phyloP scores from a whole-genome alignment of 2,329 filamentous ascomycete species.

The Pseudogymnoascus sp. region DNA sequence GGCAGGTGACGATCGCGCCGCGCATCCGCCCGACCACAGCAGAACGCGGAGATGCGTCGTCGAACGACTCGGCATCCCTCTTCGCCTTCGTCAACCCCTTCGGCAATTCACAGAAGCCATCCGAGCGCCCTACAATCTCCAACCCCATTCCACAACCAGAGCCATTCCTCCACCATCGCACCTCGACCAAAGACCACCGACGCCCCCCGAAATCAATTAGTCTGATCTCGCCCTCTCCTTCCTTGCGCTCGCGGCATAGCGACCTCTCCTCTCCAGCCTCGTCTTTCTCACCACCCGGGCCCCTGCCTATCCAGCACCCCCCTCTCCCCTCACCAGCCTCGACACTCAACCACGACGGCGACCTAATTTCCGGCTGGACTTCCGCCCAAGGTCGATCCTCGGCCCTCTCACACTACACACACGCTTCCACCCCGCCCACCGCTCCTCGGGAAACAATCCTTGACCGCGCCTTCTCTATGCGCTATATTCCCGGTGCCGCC shows the following conservation, averaged over 20 bases:
- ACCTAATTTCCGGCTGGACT: conserved; percentile 56
- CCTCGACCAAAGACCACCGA: conserved; percentile 40
- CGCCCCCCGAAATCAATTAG: conserved; percentile 37
- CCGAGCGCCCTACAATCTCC: conserved; percentile 9
- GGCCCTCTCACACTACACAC: conserved; percentile 40
- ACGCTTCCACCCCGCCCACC: conserved; percentile 39
- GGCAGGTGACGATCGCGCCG: conserved; percentile 41
- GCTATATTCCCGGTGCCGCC: conserved; percentile 55
- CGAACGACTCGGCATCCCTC: conserved; percentile 2
- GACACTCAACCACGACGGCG: conserved; percentile 46
- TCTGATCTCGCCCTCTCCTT: conserved; percentile 51
- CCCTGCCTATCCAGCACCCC: conserved; percentile 38
- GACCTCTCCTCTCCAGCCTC: conserved; percentile 45
- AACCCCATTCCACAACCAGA: conserved; percentile 19
- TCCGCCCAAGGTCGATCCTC: conserved; percentile 53
- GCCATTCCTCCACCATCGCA: conserved; percentile 38
- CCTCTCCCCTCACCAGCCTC: conserved; percentile 52
- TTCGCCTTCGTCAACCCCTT: conserved; percentile 28
- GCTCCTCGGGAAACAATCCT: conserved; percentile 56
- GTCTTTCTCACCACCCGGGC: conserved; percentile 29
- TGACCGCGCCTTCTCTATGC: conserved; percentile 59
- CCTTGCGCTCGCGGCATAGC: conserved; percentile 54
- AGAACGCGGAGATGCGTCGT: conserved; percentile 12
- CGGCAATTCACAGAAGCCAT: neutral
- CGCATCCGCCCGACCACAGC: conserved; percentile 28